Evolutionary conservation across 2,329 filamentous ascomycete genomes (phyloP).

Genomic region (Lachnellula occidentalis): DNA sequence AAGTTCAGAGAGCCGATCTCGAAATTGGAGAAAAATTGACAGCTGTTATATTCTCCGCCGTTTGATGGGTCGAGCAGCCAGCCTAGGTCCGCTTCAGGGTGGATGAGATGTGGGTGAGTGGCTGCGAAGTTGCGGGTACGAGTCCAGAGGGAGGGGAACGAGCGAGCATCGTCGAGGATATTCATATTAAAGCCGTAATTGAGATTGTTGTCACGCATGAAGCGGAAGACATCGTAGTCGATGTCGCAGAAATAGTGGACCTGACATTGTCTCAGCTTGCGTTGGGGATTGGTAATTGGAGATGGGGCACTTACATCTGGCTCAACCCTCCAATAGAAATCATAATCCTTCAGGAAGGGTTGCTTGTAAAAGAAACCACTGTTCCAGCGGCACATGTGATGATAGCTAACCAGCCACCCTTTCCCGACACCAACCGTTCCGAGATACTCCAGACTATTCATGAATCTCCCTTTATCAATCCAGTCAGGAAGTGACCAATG

Average conservation of each 20-base stretch:
- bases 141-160: slow-evolving; percentile 87
- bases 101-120: slow-evolving; percentile 79
- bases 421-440: slow-evolving; percentile 91
- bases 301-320: slow-evolving; percentile 45
- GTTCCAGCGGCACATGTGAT: slow-evolving; percentile 98
- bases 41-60: slow-evolving; percentile 88
- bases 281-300: slow-evolving; percentile 2
- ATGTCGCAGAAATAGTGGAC: slow-evolving; percentile 54
- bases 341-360: slow-evolving; percentile 56
- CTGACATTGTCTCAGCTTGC: slow-evolving; percentile 31
- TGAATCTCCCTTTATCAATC: slow-evolving; percentile 90
- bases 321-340: slow-evolving; percentile 58
- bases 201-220: slow-evolving; percentile 79
- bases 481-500: slow-evolving; percentile 95
- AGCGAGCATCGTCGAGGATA: slow-evolving; percentile 91
- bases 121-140: slow-evolving; percentile 87
- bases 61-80: slow-evolving; percentile 79
- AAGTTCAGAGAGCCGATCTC: slow-evolving; percentile 90
- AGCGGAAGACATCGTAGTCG: slow-evolving; percentile 80
- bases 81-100: slow-evolving; percentile 71
- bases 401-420: slow-evolving; percentile 90
- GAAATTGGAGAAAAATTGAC: slow-evolving; percentile 99
- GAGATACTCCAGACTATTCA: slow-evolving; percentile 87
- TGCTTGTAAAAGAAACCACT: slow-evolving; percentile 78
- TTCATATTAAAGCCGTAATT: slow-evolving; percentile 77